phyloP scores from a whole-genome alignment of 1,284 basidiomycete genomes.

The Moesziomyces globuligerus region DNA sequence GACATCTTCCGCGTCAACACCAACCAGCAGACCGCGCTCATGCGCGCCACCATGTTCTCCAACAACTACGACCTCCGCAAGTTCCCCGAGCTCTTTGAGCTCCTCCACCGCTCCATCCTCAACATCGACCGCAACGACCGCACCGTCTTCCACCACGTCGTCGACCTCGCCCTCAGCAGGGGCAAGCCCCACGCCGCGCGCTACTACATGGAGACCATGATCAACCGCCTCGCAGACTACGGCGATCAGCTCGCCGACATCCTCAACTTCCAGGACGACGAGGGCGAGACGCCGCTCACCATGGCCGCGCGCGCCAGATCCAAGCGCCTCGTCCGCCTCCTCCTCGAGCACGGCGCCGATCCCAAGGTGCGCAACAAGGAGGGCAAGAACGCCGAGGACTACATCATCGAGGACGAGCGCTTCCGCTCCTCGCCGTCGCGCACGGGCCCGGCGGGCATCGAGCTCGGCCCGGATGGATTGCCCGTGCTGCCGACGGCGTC shows the following conservation, averaged over 20 bases:
- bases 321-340: slow-evolving; percentile 93
- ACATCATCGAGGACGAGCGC: slow-evolving; percentile 97
- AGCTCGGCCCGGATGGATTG: slow-evolving; percentile 41
- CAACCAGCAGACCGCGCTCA: slow-evolving; percentile 94
- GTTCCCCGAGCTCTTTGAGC: slow-evolving; percentile 96
- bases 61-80: slow-evolving; percentile 99
- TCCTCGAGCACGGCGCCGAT: slow-evolving; percentile 96
- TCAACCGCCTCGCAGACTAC: slow-evolving; percentile 89
- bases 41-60: slow-evolving; percentile 99
- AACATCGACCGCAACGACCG: slow-evolving; percentile 99
- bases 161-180: slow-evolving; percentile 97
- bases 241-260: slow-evolving; percentile 97
- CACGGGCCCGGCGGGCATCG: slow-evolving; percentile 36
- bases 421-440: slow-evolving; percentile 84
- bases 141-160: slow-evolving; percentile 98
- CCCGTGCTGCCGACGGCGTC: slow-evolving; percentile 36
- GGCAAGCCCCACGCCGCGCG: slow-evolving; percentile 96
- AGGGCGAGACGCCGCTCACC: slow-evolving; percentile 96
- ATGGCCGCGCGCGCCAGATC: slow-evolving; percentile 95
- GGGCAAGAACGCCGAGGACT: slow-evolving; percentile 97
- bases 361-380: slow-evolving; percentile 95
- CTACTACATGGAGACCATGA: slow-evolving; percentile 98
- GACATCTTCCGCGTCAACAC: slow-evolving; percentile 98
- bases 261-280: slow-evolving; percentile 99
- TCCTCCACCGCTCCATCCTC: slow-evolving; percentile 93